Percentiles rank a stretch among this genome's conserved stretches.
phyloP scores from a whole-genome alignment of 2,329 filamentous ascomycete genomes.

The Myriangium duriaei region DNA sequence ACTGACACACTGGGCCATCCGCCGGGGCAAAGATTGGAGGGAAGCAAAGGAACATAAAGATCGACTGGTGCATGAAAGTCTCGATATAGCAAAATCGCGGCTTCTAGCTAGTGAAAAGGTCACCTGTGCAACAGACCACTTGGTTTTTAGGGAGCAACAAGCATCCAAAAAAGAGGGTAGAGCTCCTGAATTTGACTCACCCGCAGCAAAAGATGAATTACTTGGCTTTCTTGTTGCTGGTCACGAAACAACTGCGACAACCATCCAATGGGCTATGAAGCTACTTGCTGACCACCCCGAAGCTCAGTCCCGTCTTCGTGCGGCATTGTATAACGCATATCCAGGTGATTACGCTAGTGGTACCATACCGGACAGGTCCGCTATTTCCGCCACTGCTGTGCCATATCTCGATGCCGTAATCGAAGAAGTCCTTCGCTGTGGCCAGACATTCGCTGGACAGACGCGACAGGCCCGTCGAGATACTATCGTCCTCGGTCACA shows the following conservation, averaged over 20 bases:
- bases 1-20: slow-evolving; percentile 15
- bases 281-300: slow-evolving; percentile 23
- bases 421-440: slow-evolving; percentile 29
- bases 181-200: slow-evolving; percentile 17
- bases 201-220: slow-evolving; percentile 18
- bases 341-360: slow-evolving; percentile 9
- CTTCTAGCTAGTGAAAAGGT: slow-evolving; percentile 19
- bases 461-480: slow-evolving; percentile 25
- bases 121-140: slow-evolving; percentile 25
- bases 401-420: slow-evolving; percentile 32
- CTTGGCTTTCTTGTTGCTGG: slow-evolving; percentile 28
- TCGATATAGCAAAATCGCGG: slow-evolving; percentile 21
- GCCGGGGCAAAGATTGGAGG: slow-evolving; percentile 3
- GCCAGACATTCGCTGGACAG: slow-evolving; percentile 17
- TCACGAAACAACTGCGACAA: slow-evolving; percentile 34
- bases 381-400: slow-evolving; percentile 21
- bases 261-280: slow-evolving; percentile 31
- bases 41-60: slow-evolving; percentile 15
- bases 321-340: slow-evolving; percentile 16
- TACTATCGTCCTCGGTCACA: slow-evolving; percentile 29
- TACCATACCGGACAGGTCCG: slow-evolving; percentile 19
- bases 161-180: slow-evolving; percentile 24
- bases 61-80: slow-evolving; percentile 21
- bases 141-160: slow-evolving; percentile 23
- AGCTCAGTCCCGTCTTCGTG: slow-evolving; percentile 26